Evolutionary conservation across 2,329 filamentous ascomycete species (phyloP).

Genomic region (Apiospora koreana): DNA sequence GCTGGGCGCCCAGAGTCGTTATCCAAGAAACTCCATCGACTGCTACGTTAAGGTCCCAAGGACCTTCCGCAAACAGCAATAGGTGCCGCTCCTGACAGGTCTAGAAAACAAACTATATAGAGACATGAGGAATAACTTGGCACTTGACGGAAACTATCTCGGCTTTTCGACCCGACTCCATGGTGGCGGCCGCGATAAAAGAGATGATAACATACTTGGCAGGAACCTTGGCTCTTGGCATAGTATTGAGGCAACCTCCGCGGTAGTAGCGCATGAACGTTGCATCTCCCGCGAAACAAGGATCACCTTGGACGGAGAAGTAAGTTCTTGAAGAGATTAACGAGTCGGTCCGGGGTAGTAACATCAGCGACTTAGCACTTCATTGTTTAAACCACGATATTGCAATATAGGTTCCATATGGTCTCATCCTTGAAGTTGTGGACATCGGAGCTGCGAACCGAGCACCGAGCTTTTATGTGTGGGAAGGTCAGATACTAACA

Average conservation of each 20-base stretch:
- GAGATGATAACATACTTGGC: slow-evolving; percentile 5
- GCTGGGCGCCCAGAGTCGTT: background rate
- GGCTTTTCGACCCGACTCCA: background rate
- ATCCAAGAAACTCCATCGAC: background rate
- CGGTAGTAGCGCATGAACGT: background rate
- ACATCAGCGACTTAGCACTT: background rate
- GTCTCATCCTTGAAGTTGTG: background rate
- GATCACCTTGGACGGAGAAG: background rate
- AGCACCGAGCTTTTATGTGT: background rate
- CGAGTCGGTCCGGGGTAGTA: background rate
- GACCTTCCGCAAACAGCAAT: slow-evolving; percentile 3
- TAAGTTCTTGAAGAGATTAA: background rate
- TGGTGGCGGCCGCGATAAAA: background rate
- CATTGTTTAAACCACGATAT: background rate
- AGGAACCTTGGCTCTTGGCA: background rate
- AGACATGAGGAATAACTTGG: background rate
- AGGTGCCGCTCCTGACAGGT: background rate
- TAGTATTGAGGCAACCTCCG: background rate
- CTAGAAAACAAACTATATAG: background rate
- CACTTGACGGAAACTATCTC: background rate
- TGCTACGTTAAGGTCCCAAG: background rate
- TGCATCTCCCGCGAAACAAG: background rate
- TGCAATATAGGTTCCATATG: background rate
- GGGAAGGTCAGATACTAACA: background rate
- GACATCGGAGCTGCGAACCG: background rate